A percentile compares a stretch with the other conserved stretches of the same genome.
Conservation (phyloP, 1,139 yeast genomes). For the Trichomonascaceae sp. region DNA sequence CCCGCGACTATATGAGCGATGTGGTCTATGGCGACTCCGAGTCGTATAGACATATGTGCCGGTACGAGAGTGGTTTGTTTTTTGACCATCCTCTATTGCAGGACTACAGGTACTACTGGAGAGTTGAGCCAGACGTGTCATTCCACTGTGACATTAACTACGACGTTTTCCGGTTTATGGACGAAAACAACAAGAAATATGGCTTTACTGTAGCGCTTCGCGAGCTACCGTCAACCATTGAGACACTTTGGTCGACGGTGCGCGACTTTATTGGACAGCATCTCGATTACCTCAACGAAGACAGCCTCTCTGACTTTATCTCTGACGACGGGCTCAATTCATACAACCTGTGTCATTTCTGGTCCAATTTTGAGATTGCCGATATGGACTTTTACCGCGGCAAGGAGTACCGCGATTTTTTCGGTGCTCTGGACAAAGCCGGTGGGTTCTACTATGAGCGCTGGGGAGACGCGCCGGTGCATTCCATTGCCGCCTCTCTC, state of each 20-base stretch:
- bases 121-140: slow-evolving; percentile 81
- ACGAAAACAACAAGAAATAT: slow-evolving; percentile 56
- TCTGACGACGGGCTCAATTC: slow-evolving; percentile 43
- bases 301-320: slow-evolving; percentile 62
- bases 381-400: slow-evolving; percentile 62
- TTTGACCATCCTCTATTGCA: slow-evolving; percentile 60
- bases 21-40: slow-evolving; percentile 55
- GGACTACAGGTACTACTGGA: slow-evolving; percentile 81
- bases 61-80: slow-evolving; percentile 84
- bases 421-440: slow-evolving; percentile 55
- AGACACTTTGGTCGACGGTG: slow-evolving; percentile 72
- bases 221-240: slow-evolving; percentile 66
- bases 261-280: slow-evolving; percentile 48
- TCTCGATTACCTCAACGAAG: slow-evolving; percentile 51
- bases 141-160: slow-evolving; percentile 70
- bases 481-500: slow-evolving; percentile 73
- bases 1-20: slow-evolving; percentile 33
- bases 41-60: slow-evolving; percentile 76
- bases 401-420: slow-evolving; percentile 54
- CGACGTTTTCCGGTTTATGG: slow-evolving; percentile 73
- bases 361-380: slow-evolving; percentile 82
- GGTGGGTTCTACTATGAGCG: slow-evolving; percentile 88
- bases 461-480: slow-evolving; percentile 93
- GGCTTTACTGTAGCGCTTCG: slow-evolving; percentile 73
- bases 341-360: slow-evolving; percentile 73